Conservation (phyloP, 2,329 filamentous ascomycete species). For the Botrytis sinoallii region DNA sequence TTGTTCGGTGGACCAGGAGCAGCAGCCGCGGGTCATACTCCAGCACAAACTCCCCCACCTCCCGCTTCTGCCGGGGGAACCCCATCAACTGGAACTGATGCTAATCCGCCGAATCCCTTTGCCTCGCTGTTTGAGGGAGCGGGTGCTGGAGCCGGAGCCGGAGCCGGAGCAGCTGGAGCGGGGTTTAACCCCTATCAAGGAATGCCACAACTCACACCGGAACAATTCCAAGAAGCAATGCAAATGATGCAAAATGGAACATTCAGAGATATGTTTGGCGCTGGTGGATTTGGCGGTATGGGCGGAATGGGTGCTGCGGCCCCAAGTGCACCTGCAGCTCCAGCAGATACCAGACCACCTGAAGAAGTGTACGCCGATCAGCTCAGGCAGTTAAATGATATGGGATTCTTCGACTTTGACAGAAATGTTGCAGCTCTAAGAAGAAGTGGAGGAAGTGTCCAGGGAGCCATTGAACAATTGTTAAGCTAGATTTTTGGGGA, state of each 20-base stretch:
- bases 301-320: constrained; percentile 38
- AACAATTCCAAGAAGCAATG: constrained; percentile 54
- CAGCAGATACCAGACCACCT: constrained; percentile 79
- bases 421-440: constrained; percentile 84
- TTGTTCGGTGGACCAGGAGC: constrained; percentile 46
- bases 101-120: constrained; percentile 61
- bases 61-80: constrained; percentile 32
- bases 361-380: constrained; percentile 93
- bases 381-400: constrained; percentile 90
- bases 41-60: constrained; percentile 34
- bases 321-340: constrained; percentile 47
- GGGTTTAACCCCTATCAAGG: constrained; percentile 42
- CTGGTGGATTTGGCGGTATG: constrained; percentile 19
- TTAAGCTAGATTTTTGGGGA: constrained; percentile 38
- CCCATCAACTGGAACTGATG: constrained; percentile 28
- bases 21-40: constrained; percentile 29
- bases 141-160: constrained; percentile 30
- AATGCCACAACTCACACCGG: constrained; percentile 51
- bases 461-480: constrained; percentile 81
- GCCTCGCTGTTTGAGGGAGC: constrained; percentile 57
- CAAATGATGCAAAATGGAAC: constrained; percentile 39
- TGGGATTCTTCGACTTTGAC: constrained; percentile 98
- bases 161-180: neutral
- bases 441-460: constrained; percentile 87
- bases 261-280: constrained; percentile 29